Evolutionary conservation across 106 monocot genomes (phyloP).

Genomic region (Agapanthus africanus): DNA sequence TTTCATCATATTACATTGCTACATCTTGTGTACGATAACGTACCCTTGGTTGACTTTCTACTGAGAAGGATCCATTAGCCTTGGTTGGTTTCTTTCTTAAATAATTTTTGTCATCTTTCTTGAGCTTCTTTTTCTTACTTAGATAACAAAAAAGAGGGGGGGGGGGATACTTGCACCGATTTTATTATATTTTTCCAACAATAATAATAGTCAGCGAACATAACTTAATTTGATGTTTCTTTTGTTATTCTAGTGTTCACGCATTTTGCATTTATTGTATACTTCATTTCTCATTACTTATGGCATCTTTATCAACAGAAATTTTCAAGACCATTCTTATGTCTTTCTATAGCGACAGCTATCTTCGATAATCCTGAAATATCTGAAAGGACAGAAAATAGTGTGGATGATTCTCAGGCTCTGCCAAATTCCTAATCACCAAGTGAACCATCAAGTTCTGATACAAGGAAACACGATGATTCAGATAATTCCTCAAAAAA

Average conservation of each 20-base stretch:
- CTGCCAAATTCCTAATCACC: slow-evolving; percentile 14
- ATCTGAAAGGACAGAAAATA: slow-evolving; percentile 9
- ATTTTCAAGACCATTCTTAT: slow-evolving; percentile 50
- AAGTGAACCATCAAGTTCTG: slow-evolving; percentile 21
- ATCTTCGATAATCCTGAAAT: slow-evolving; percentile 30
- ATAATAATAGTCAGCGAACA: neutral
- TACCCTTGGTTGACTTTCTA: no score
- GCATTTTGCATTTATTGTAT: neutral
- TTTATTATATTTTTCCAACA: no score
- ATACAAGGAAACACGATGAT: slow-evolving; percentile 26
- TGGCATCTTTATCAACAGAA: slow-evolving; percentile 26
- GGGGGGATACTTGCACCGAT: no score
- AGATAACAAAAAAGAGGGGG: no score
- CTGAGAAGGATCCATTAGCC: neutral
- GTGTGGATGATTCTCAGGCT: slow-evolving; percentile 14
- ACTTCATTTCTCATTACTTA: slow-evolving; percentile 3
- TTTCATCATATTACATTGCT: no score
- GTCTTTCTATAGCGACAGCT: slow-evolving; percentile 39
- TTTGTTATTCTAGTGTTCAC: neutral
- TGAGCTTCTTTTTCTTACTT: neutral
- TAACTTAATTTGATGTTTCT: neutral
- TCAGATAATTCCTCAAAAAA: slow-evolving; percentile 23
- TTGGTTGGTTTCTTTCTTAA: neutral
- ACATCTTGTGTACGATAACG: no score
- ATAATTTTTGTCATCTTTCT: neutral